These are phyloP conservation scores for Trichophyton verrucosum DNA, from an alignment of 2,329 filamentous ascomycete species.

Conservation along the genomic window DNA sequence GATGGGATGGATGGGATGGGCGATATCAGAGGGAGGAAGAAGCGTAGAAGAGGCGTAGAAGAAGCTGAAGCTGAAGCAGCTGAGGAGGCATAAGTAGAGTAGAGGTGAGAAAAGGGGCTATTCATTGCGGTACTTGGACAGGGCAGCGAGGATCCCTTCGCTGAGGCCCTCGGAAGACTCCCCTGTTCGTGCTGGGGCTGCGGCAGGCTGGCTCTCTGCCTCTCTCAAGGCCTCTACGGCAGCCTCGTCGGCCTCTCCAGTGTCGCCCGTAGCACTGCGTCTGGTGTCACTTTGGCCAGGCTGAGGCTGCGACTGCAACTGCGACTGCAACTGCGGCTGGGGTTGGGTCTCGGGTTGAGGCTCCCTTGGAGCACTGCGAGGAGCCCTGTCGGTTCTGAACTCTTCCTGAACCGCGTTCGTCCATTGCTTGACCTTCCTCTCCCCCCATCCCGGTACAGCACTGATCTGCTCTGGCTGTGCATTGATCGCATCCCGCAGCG, in stretches of 20 bases:
- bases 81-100: neutral
- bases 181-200: constrained; percentile 9
- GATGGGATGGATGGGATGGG: neutral
- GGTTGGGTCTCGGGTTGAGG: neutral
- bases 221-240: constrained; percentile 24
- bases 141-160: constrained; percentile 47
- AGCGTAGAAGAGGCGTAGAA: neutral
- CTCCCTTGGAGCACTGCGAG: neutral
- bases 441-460: constrained; percentile 82
- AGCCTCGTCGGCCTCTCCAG: constrained; percentile 34
- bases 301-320: neutral
- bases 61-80: neutral
- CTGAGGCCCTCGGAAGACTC: constrained; percentile 31
- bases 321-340: neutral
- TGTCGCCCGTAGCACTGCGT: neutral
- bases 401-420: constrained; percentile 68
- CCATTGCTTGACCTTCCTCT: constrained; percentile 88
- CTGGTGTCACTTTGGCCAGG: neutral
- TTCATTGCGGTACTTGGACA: constrained; percentile 41
- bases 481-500: constrained; percentile 73
- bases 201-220: constrained; percentile 9
- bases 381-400: constrained; percentile 52
- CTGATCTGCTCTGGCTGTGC: constrained; percentile 75
- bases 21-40: neutral
- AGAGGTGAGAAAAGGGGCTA: neutral